Base-by-base conservation (phyloP, 345 rosid genomes). In the Pseudoturritis turrita region DNA sequence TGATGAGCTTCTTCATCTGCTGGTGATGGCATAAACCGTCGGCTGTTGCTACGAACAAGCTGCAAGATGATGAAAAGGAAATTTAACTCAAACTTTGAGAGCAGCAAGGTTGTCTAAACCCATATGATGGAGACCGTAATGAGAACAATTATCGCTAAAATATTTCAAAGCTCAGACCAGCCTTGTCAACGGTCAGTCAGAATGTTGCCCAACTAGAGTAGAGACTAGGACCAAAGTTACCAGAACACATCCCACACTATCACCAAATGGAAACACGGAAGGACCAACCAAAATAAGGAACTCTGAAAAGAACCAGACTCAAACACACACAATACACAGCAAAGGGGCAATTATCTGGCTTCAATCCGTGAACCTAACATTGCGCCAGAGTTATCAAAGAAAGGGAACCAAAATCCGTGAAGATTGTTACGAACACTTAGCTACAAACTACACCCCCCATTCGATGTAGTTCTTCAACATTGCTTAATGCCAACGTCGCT, bases 1-100 rank as follows among this genome's bases (percentile, higher is more conserved):
- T 92, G 99, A 79, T 92, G 99, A 81, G 90, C 87, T 86, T 92
- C 99, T 82, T 96, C 99, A 80, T 96, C 99, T 50, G 83, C 83
- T 44, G 83, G 95, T 50, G 99, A 96, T 66, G 98, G 98, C 91
- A 85, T 79, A 82, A 87, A 87, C 64, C 99, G 89, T 47, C 99
- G 89, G 81, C 86, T 90, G 72, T 88, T 92, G 86, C 96, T 87
- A 18, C 98, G 97, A 33, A 86, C 99, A 76, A 92, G 96, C 99
- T 96, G 85, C 85, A 74, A 78, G 23, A 63, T 52, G 49, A 79
- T 29, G 53, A 37, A 75, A 73, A 56, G 33, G 15, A 62, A 65
- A 55, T 41, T 7, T 23, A 50, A 59, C 21, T 50, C 33, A 44
- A 57, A 40, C 36, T 23, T 56, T 47, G 29, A 63, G 12, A 70